Conservation (phyloP, 495 filamentous ascomycete species). For the Extremus antarcticus region DNA sequence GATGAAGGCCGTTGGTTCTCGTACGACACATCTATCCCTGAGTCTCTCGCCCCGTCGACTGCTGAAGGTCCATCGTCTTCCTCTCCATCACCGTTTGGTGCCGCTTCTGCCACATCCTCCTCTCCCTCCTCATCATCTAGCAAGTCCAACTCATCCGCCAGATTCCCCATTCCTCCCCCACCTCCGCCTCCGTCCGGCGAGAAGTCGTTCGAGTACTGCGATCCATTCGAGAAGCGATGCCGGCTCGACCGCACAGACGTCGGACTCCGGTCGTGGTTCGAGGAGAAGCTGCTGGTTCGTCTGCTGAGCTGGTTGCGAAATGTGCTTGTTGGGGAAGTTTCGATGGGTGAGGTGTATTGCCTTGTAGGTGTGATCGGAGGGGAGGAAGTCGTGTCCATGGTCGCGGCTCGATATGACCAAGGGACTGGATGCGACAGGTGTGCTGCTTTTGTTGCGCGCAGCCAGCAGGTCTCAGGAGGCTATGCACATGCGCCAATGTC, state of each 20-base stretch:
- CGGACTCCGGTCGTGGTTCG: conserved; percentile 15
- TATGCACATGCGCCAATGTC: too few relatives aligned
- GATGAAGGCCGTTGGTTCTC: neutral
- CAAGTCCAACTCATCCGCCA: conserved; percentile 21
- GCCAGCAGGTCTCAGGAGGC: too few relatives aligned
- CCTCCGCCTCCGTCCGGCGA: conserved; percentile 8
- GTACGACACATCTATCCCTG: conserved; percentile 18
- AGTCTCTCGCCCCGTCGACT: conserved; percentile 14
- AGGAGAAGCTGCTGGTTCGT: conserved; percentile 20
- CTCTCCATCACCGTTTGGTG: neutral
- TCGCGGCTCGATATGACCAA: too few relatives aligned
- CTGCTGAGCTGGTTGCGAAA: conserved; percentile 7
- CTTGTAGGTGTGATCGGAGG: conserved; percentile 17
- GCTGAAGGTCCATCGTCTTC: neutral
- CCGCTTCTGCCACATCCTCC: neutral
- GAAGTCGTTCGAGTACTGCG: conserved; percentile 13
- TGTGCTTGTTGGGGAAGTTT: conserved; percentile 16
- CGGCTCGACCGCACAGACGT: conserved; percentile 2
- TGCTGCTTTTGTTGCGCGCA: too few relatives aligned
- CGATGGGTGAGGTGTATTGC: conserved; percentile 14
- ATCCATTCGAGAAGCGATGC: conserved; percentile 15
- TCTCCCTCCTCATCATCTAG: conserved; percentile 15
- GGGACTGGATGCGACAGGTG: too few relatives aligned
- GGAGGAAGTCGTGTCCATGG: conserved; percentile 8
- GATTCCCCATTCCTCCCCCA: conserved; percentile 15